These are phyloP conservation scores for Westerdykella aurantiaca DNA, from an alignment of 2,329 filamentous ascomycete species.

Conservation along the genomic window DNA sequence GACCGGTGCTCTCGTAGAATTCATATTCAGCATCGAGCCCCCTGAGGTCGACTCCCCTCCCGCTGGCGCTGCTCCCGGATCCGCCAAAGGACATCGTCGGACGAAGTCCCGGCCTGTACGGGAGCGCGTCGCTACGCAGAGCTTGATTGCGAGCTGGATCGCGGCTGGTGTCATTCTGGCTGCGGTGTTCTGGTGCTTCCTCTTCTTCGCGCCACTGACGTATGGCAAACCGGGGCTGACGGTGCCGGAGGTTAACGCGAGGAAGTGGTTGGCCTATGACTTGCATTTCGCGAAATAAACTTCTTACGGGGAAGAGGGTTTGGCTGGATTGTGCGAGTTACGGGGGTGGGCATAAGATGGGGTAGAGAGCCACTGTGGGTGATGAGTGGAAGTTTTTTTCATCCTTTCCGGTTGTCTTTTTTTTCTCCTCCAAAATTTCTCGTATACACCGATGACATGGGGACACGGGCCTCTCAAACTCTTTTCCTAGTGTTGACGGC, in stretches of 20 bases:
- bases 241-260: slow-evolving; percentile 68
- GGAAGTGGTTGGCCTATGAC: slow-evolving; percentile 97
- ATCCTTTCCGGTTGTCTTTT: too few species aligned
- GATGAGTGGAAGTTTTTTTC: too few species aligned
- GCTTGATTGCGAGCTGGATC: slow-evolving; percentile 71
- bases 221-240: slow-evolving; percentile 88
- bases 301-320: neutral
- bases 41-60: slow-evolving; percentile 46
- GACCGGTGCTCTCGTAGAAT: slow-evolving; percentile 85
- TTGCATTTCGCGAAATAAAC: slow-evolving; percentile 94
- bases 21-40: slow-evolving; percentile 89
- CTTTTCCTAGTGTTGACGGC: too few species aligned
- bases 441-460: too few species aligned
- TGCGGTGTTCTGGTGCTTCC: slow-evolving; percentile 69
- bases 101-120: slow-evolving; percentile 65
- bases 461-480: too few species aligned
- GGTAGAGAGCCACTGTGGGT: too few species aligned
- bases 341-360: too few species aligned
- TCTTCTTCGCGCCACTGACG: slow-evolving; percentile 90
- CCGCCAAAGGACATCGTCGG: slow-evolving; percentile 30
- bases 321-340: neutral
- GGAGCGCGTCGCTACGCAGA: slow-evolving; percentile 75
- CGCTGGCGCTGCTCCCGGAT: slow-evolving; percentile 29
- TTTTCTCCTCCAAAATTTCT: too few species aligned
- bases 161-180: slow-evolving; percentile 65